A percentile compares a stretch with the other conserved stretches of the same genome.
Evolutionary conservation across 1,284 basidiomycete species (phyloP).

Genomic region (Rugosomyces carneus): DNA sequence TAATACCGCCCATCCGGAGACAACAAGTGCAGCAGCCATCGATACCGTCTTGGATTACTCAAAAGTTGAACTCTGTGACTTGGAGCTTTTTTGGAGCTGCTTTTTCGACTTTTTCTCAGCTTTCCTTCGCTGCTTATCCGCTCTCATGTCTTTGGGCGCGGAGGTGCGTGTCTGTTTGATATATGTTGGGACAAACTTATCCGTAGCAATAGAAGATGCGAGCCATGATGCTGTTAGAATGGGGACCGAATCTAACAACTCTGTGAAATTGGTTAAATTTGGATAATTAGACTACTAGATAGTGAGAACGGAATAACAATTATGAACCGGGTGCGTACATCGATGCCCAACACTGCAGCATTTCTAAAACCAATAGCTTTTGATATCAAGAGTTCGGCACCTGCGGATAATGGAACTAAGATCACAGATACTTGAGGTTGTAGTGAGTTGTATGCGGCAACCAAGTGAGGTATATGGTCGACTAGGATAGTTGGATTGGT

Average conservation of each 20-base stretch:
- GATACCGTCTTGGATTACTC: too few relatives aligned
- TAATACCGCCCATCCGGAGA: too few relatives aligned
- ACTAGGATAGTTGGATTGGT: conserved; percentile 67
- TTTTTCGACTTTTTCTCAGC: conserved; percentile 52
- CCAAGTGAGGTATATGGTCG: conserved; percentile 66
- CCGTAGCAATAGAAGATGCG: conserved; percentile 18
- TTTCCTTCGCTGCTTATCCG: conserved; percentile 57
- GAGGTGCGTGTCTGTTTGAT: conserved; percentile 84
- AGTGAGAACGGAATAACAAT: conserved; percentile 1
- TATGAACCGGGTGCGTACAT: conserved; percentile 26
- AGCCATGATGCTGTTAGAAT: conserved; percentile 63
- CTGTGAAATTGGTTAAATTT: conserved; percentile 29
- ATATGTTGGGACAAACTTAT: conserved; percentile 61
- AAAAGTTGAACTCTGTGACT: too few relatives aligned
- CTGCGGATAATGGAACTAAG: conserved; percentile 67
- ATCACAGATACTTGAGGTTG: conserved; percentile 32
- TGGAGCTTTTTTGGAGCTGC: conserved; percentile 25
- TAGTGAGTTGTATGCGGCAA: conserved; percentile 64
- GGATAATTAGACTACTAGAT: conserved; percentile 32
- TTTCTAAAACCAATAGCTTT: conserved; percentile 62
- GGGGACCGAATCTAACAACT: conserved; percentile 43
- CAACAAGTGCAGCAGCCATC: too few relatives aligned
- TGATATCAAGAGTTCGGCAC: conserved; percentile 63
- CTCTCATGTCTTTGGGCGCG: conserved; percentile 73
- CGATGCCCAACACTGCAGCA: conserved; percentile 62